Base-by-base conservation (phyloP, 2,329 filamentous ascomycete genomes). In the Calycina herbarum region DNA sequence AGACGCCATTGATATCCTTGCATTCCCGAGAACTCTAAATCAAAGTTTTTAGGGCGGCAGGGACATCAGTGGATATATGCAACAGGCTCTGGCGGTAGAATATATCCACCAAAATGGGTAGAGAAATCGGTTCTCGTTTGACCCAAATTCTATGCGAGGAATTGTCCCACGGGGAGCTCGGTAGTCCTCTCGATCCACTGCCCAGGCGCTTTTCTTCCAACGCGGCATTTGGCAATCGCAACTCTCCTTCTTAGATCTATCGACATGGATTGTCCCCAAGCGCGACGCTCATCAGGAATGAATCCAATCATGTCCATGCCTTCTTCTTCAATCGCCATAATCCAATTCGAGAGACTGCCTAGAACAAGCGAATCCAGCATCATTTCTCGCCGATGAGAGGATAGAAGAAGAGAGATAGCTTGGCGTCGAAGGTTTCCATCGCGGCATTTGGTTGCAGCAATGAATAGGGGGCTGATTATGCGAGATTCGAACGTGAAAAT, bases 381-480 rank as follows among this genome's bases (percentile, higher is more conserved):
- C 51, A 85, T 86, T 76, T 91, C 88, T 62, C 87, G 80, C 17
- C 88, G 81, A 24, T 86, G 83, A 69, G 85, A 86, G 67, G 83
- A 85, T 61, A 81, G 79, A 56, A 91, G 76, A 15, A 90, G 78
- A 68, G 85, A 81, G 58, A 90, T 87, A 13, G 88, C 88, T 71
- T 85, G 82, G 10, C 85, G 80, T 8, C 88, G 82, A 45, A 85
- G 80, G 1, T 77, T 68, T 0, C 82, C 80, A 64, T 88, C 82
- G 3, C 87, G 82, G 70, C 87, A 90, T 72, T 89, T 88, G 7
- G 85, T 88, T 6, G 86, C 87, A 15, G 88, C 84, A 2, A 89
- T 82, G 67, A 85, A 90, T 0, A 90, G 79, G 0, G 86, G 85
- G 3, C 86, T 83, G 2, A 90, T 82, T 63, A 89, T 86, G 35